These are phyloP conservation scores for Endoconidiophora polonica DNA, from an alignment of 2,329 filamentous ascomycete species.

Conservation along the genomic window DNA sequence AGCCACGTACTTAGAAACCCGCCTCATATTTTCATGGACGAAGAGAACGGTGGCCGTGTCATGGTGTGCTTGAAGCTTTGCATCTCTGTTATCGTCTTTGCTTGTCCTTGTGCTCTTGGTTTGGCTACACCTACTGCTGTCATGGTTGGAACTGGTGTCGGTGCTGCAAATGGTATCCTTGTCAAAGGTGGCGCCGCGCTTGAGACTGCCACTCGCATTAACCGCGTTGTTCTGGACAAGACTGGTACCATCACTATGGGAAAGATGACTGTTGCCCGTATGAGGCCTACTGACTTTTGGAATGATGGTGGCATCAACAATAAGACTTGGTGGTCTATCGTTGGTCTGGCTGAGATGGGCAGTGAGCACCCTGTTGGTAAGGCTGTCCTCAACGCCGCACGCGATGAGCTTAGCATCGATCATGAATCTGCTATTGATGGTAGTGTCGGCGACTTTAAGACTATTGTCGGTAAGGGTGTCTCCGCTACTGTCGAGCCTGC, in stretches of 20 bases:
- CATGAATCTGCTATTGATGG: constrained; percentile 64
- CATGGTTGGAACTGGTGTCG: constrained; percentile 97
- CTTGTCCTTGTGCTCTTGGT: constrained; percentile 91
- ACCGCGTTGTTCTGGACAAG: constrained; percentile 84
- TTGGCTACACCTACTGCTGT: constrained; percentile 91
- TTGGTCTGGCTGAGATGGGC: constrained; percentile 87
- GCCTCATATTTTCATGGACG: constrained; percentile 72
- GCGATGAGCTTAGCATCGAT: constrained; percentile 55
- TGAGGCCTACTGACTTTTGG: constrained; percentile 53
- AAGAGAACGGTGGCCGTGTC: constrained; percentile 70
- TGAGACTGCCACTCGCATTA: constrained; percentile 79
- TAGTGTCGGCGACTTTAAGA: constrained; percentile 69
- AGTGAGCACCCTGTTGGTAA: constrained; percentile 94
- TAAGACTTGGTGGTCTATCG: constrained; percentile 84
- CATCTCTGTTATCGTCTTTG: constrained; percentile 96
- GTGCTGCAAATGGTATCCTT: constrained; percentile 89
- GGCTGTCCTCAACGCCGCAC: constrained; percentile 63
- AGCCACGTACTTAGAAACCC: constrained; percentile 72
- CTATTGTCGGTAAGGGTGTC: constrained; percentile 70
- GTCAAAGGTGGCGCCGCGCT: constrained; percentile 90
- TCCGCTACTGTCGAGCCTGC: constrained; percentile 61
- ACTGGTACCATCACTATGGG: constrained; percentile 88
- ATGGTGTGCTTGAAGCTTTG: constrained; percentile 97
- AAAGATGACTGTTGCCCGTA: constrained; percentile 78
- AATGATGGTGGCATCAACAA: constrained; percentile 47